phyloP scores from a whole-genome alignment of 2,329 filamentous ascomycete genomes.

The Claviceps paspali region DNA sequence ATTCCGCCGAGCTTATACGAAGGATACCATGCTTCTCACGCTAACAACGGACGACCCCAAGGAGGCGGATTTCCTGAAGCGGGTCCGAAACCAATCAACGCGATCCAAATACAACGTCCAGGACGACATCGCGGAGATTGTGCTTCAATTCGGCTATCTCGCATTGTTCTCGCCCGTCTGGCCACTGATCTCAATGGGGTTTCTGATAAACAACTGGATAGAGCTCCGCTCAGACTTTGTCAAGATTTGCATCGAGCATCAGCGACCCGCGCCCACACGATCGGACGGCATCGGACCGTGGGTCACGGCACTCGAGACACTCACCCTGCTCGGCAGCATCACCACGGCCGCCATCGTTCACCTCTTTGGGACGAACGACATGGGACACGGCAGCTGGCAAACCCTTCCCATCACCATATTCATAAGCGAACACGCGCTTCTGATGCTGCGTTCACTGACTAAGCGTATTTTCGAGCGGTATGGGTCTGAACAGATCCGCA shows the following conservation, averaged over 20 bases:
- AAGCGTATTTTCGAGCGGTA: conserved; percentile 20
- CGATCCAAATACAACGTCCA: conserved; percentile 58
- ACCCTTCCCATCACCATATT: conserved; percentile 56
- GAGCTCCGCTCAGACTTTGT: conserved; percentile 63
- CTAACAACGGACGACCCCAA: conserved; percentile 40
- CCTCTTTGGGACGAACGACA: conserved; percentile 47
- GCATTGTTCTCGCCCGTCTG: conserved; percentile 60
- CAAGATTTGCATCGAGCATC: conserved; percentile 61
- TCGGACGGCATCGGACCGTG: conserved; percentile 63
- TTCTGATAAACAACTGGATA: conserved; percentile 63
- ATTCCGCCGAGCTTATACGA: conserved; percentile 18
- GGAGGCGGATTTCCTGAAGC: conserved; percentile 47
- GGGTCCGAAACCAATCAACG: conserved; percentile 51
- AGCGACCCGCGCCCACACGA: conserved; percentile 52
- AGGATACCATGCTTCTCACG: conserved; percentile 29
- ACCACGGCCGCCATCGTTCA: conserved; percentile 60
- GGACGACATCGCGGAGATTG: conserved; percentile 57
- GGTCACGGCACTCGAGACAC: conserved; percentile 50
- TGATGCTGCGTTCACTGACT: conserved; percentile 36
- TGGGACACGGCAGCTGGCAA: conserved; percentile 42
- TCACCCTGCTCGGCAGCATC: conserved; percentile 59
- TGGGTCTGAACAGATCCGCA: conserved; percentile 25
- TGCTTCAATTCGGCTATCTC: conserved; percentile 59
- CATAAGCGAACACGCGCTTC: conserved; percentile 57
- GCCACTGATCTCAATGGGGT: conserved; percentile 58